Percentiles rank a stretch among this genome's conserved stretches.
phyloP scores from a whole-genome alignment of 2,329 filamentous ascomycete genomes.

The Annulohypoxylon truncatum region DNA sequence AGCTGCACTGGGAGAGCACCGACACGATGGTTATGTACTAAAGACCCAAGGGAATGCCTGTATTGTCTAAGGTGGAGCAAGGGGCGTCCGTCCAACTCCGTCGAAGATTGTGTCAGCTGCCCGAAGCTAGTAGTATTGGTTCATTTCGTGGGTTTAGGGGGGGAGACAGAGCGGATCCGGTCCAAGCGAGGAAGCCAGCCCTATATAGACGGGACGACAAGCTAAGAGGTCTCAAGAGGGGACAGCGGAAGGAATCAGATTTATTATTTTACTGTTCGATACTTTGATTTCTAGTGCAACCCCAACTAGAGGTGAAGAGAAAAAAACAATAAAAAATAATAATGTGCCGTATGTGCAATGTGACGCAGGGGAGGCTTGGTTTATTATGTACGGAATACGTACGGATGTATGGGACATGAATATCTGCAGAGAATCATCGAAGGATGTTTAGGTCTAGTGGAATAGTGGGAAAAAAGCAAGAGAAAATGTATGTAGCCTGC shows the following conservation, averaged over 20 bases:
- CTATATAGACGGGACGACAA: conserved; percentile 42
- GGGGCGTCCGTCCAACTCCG: conserved; percentile 35
- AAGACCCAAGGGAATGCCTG: conserved; percentile 41
- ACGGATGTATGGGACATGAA: conserved; percentile 22
- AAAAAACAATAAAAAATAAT: conserved; percentile 13
- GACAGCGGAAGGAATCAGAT: conserved; percentile 22
- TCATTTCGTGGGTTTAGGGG: conserved; percentile 44
- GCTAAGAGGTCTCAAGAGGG: conserved; percentile 16
- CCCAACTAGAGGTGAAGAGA: conserved; percentile 24
- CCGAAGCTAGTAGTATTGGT: conserved; percentile 48
- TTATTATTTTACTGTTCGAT: conserved; percentile 24
- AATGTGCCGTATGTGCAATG: conserved; percentile 40
- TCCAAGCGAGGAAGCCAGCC: conserved; percentile 42
- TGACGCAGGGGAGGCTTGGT: conserved; percentile 45
- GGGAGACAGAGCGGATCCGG: conserved; percentile 42
- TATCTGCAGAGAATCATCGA: conserved; percentile 35
- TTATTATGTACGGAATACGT: conserved; percentile 36
- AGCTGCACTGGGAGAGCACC: conserved; percentile 36
- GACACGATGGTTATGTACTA: conserved; percentile 41
- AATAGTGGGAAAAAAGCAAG: conserved; percentile 21
- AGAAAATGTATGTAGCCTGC: conserved; percentile 32
- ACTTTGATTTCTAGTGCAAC: conserved; percentile 39
- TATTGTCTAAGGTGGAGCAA: conserved; percentile 39
- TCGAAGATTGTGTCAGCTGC: conserved; percentile 42
- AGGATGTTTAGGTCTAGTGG: conserved; percentile 28